Conservation (phyloP, 2,329 filamentous ascomycete species). For the Microdochium nivale region DNA sequence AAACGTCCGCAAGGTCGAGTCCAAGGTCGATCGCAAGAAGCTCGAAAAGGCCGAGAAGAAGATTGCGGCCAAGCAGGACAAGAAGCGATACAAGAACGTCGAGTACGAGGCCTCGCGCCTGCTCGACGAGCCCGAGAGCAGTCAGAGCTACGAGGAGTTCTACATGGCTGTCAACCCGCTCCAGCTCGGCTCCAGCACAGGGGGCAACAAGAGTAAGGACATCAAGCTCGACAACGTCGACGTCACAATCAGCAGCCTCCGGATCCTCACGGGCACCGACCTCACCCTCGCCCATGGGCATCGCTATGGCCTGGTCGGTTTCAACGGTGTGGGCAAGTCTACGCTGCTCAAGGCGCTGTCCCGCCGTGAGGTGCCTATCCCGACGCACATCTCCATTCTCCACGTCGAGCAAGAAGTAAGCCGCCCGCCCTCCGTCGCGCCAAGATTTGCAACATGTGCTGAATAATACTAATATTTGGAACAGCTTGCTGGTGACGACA, state of each 20-base stretch:
- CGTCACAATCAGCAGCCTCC: slow-evolving; percentile 79
- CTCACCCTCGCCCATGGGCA: slow-evolving; percentile 86
- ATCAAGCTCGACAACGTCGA: slow-evolving; percentile 97
- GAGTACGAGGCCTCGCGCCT: slow-evolving; percentile 93
- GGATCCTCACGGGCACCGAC: slow-evolving; percentile 85
- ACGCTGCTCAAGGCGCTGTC: slow-evolving; percentile 90
- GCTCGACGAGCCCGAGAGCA: slow-evolving; percentile 70
- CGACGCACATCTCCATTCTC: slow-evolving; percentile 95
- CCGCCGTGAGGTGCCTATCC: slow-evolving; percentile 87
- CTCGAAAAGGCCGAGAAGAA: slow-evolving; percentile 97
- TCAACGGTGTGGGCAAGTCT: slow-evolving; percentile 98
- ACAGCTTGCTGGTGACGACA: slow-evolving; percentile 90
- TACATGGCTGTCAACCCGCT: slow-evolving; percentile 99
- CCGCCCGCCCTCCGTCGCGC: no score
- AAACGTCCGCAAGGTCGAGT: slow-evolving; percentile 89
- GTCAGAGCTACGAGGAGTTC: slow-evolving; percentile 96
- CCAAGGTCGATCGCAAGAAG: slow-evolving; percentile 96
- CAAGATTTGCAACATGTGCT: no score
- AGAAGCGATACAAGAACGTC: slow-evolving; percentile 96
- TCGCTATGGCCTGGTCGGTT: slow-evolving; percentile 93
- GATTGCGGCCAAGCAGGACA: slow-evolving; percentile 95
- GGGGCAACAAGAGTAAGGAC: slow-evolving; percentile 88
- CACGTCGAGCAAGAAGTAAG: slow-evolving; percentile 94
- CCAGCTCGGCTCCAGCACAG: slow-evolving; percentile 63
- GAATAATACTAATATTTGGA: slow-evolving; percentile 9